Conservation (phyloP, 2,329 filamentous ascomycete genomes). For the Verruconis gallopava region DNA sequence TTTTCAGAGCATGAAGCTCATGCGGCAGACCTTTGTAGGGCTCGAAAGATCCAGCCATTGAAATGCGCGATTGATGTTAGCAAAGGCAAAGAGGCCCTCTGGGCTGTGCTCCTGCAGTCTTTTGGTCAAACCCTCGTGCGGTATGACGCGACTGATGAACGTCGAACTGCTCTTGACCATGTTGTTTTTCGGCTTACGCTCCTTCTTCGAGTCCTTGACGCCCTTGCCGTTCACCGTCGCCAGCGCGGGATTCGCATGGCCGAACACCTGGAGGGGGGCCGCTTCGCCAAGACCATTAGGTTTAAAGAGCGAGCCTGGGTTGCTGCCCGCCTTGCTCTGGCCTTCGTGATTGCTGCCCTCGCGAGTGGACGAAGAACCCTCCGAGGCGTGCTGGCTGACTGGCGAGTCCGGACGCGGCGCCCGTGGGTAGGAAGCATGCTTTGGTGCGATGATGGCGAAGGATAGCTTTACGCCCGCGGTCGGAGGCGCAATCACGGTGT, state of each 20-base stretch:
- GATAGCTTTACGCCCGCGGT: conserved; percentile 76
- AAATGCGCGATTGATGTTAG: conserved; percentile 88
- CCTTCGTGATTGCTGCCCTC: conserved; percentile 28
- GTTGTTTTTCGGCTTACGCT: conserved; percentile 92
- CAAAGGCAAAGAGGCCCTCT: conserved; percentile 80
- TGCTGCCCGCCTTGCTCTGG: conserved; percentile 30
- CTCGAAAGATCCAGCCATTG: conserved; percentile 91
- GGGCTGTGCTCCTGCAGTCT: conserved; percentile 63
- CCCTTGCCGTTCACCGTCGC: conserved; percentile 52
- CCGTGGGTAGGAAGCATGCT: conserved; percentile 28
- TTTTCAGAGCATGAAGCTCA: neutral
- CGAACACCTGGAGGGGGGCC: conserved; percentile 61
- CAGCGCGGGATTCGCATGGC: conserved; percentile 70
- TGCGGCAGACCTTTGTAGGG: conserved; percentile 46
- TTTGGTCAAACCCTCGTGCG: conserved; percentile 69
- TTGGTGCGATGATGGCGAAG: conserved; percentile 49
- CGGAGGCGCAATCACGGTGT: conserved; percentile 72
- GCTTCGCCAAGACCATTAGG: conserved; percentile 18
- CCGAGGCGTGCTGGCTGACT: conserved; percentile 22
- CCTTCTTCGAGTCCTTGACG: conserved; percentile 52
- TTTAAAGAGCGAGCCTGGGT: conserved; percentile 30
- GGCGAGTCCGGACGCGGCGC: conserved; percentile 26
- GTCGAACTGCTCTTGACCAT: conserved; percentile 98
- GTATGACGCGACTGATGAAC: conserved; percentile 92
- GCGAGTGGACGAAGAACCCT: conserved; percentile 20